Conservation (phyloP, 176 grass and related monocot genomes). For the Coix lacrymajobi region DNA sequence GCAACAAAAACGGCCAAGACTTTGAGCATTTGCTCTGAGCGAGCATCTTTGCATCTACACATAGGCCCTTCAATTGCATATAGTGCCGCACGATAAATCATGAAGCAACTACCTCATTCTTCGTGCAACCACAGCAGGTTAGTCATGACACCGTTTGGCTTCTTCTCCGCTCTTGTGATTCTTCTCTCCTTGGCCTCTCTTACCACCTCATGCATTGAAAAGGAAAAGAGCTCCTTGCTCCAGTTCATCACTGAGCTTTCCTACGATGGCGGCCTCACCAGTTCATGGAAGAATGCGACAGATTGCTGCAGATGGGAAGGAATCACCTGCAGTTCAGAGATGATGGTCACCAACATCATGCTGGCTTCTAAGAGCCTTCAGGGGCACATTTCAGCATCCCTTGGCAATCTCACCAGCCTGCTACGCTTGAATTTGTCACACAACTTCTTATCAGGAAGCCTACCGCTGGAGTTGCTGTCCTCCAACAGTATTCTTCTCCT, state of each 20-base stretch:
- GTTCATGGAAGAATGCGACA: background rate
- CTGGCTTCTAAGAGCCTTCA: constrained; percentile 15
- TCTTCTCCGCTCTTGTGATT: background rate
- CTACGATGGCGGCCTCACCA: background rate
- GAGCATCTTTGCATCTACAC: background rate
- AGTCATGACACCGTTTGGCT: background rate
- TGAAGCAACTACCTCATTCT: background rate
- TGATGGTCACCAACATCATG: background rate
- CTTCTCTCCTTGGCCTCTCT: background rate
- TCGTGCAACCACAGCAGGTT: background rate
- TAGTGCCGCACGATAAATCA: background rate
- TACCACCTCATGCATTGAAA: constrained; percentile 1
- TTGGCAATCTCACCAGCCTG: constrained; percentile 17
- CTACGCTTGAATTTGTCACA: background rate
- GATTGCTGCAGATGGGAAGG: constrained; percentile 49
- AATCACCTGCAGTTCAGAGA: constrained; percentile 15
- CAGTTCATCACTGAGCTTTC: constrained; percentile 19
- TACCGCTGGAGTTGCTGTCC: background rate
- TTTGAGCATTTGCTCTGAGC: background rate
- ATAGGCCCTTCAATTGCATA: background rate
- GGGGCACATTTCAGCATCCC: constrained; percentile 26
- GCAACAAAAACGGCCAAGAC: background rate
- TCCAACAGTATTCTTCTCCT: constrained; percentile 5
- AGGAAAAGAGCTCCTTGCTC: constrained; percentile 33
- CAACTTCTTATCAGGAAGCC: background rate